Percentiles rank a stretch among this genome's conserved stretches.
These are phyloP conservation scores for Zymoseptoria brevis DNA, from an alignment of 2,329 filamentous ascomycete genomes.

Conservation along the genomic window DNA sequence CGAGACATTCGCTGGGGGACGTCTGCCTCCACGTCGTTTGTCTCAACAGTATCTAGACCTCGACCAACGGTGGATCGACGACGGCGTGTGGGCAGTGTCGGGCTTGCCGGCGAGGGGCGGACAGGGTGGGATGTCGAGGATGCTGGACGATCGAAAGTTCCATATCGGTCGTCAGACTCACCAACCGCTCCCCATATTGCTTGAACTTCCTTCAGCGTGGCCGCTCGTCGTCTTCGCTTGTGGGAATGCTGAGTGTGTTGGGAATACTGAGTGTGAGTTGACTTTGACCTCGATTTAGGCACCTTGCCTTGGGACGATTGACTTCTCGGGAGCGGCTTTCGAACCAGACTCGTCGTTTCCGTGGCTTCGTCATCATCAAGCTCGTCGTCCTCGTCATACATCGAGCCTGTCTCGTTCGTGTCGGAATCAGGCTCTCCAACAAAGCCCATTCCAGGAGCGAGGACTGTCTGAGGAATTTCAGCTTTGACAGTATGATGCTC, in stretches of 20 bases:
- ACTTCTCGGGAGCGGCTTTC: constrained; percentile 13
- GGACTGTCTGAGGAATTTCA: constrained; percentile 51
- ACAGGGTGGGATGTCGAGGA: constrained; percentile 7
- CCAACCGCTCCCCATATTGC: constrained; percentile 28
- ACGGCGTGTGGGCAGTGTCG: constrained; percentile 11
- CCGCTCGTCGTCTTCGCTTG: constrained; percentile 23
- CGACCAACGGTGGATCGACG: constrained; percentile 17
- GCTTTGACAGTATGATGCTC: constrained; percentile 36
- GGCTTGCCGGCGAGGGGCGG: constrained; percentile 7
- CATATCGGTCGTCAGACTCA: constrained; percentile 20
- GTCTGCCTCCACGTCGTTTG: constrained; percentile 4
- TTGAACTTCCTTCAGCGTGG: constrained; percentile 27
- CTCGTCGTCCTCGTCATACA: constrained; percentile 17
- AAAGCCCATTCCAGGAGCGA: constrained; percentile 71
- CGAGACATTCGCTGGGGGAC: constrained; percentile 7
- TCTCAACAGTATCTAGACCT: constrained; percentile 5
- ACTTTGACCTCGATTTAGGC: neutral
- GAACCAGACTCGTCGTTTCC: constrained; percentile 18
- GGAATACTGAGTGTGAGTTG: neutral
- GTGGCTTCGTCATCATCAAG: constrained; percentile 12
- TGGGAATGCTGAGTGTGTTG: constrained; percentile 6
- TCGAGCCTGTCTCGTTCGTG: constrained; percentile 18
- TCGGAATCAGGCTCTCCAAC: constrained; percentile 26
- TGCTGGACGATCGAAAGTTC: constrained; percentile 16
- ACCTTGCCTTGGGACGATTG: constrained; percentile 9